Percentiles rank a stretch among this genome's conserved stretches.
Conservation (phyloP, 1,139 yeast species). For the Suhomyces bribrorum region DNA sequence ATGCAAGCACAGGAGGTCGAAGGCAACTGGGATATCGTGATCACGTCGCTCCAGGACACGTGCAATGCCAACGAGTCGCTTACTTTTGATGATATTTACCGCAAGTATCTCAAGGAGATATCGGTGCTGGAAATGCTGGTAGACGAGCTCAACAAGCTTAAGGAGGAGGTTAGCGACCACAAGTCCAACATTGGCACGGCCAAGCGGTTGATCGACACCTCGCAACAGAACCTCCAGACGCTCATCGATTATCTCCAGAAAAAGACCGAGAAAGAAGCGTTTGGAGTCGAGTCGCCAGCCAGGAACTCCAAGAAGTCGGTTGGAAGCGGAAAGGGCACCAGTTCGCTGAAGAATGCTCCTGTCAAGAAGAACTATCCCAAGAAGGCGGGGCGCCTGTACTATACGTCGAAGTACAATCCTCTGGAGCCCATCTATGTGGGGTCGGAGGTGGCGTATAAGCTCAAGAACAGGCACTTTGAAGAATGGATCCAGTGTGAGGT, state of each 20-base stretch:
- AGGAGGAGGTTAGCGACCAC: constrained; percentile 51
- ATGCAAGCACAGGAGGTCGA: constrained; percentile 9
- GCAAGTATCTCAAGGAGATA: constrained; percentile 25
- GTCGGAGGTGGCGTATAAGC: constrained; percentile 85
- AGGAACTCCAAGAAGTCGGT: constrained; percentile 6
- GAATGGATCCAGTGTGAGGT: constrained; percentile 99
- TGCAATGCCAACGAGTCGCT: constrained; percentile 60
- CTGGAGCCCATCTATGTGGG: constrained; percentile 64
- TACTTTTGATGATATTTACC: constrained; percentile 49
- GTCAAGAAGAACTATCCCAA: constrained; percentile 27
- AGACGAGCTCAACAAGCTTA: constrained; percentile 41
- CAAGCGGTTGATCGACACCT: constrained; percentile 45
- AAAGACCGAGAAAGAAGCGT: constrained; percentile 9
- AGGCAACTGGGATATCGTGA: constrained; percentile 69
- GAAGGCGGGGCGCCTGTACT: constrained; percentile 43
- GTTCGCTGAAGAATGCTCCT: constrained; percentile 5
- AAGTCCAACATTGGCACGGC: constrained; percentile 59
- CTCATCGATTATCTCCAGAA: constrained; percentile 30
- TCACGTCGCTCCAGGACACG: constrained; percentile 66
- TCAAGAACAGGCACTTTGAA: constrained; percentile 64
- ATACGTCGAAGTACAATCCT: constrained; percentile 53
- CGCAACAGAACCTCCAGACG: constrained; percentile 39
- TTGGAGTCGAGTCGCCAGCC: constrained; percentile 6
- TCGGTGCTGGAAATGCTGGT: constrained; percentile 26
- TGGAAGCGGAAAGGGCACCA: constrained; percentile 12